phyloP scores from a whole-genome alignment of 2,329 filamentous ascomycete genomes.

The Colletotrichum sp. region DNA sequence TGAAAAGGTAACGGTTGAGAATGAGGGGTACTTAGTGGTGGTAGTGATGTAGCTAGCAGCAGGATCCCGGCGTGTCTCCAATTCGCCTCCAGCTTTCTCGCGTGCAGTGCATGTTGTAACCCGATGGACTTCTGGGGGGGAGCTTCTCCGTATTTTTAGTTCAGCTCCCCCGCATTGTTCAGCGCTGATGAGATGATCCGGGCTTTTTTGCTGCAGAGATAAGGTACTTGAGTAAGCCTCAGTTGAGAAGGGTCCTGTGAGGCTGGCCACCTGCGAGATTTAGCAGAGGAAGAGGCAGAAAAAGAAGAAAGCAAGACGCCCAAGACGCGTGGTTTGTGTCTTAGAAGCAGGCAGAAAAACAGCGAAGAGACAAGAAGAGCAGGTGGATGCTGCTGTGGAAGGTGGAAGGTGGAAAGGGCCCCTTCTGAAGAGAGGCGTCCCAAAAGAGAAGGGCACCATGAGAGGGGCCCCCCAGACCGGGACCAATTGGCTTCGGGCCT shows the following conservation, averaged over 20 bases:
- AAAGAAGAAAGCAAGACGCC: not conserved
- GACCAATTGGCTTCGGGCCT: not conserved
- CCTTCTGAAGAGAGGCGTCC: not conserved
- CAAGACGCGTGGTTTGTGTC: not conserved
- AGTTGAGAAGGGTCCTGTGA: not conserved
- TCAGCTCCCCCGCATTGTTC: slow-evolving; percentile 14
- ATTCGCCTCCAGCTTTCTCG: not conserved
- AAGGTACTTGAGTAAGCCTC: not conserved
- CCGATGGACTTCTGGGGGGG: not conserved
- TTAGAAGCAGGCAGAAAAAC: not conserved
- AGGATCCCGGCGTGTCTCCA: not conserved
- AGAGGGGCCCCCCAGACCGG: not conserved
- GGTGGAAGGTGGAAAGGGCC: not conserved
- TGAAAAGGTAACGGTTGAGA: slow-evolving; percentile 3
- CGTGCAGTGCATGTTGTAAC: not conserved
- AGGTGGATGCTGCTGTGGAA: not conserved
- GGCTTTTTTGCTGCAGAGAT: not conserved
- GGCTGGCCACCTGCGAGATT: not conserved
- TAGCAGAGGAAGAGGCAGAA: not conserved
- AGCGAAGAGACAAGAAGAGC: not conserved
- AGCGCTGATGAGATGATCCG: not conserved
- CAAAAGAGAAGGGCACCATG: not conserved
- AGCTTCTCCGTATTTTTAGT: not conserved
- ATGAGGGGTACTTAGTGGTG: not conserved
- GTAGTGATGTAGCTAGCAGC: not conserved